Evolutionary conservation across 768 basidiomycete genomes (phyloP).

Genomic region (Leucocoprinus birnbaumii): DNA sequence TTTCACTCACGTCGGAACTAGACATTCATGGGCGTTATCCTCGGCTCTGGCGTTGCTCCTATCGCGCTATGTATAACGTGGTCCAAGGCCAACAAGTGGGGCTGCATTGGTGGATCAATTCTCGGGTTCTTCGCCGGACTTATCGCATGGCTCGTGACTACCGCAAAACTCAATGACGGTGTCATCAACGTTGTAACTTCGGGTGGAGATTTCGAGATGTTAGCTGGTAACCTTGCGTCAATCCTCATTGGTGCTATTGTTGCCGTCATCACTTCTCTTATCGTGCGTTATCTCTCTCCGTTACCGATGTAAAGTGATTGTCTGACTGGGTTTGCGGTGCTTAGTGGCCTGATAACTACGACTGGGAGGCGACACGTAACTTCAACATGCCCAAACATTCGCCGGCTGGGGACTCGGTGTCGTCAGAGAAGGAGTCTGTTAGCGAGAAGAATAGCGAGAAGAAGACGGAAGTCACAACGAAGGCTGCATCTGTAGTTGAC

Average conservation of each 20-base stretch:
- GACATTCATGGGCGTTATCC: slow-evolving; percentile 87
- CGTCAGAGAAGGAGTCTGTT: slow-evolving; percentile 24
- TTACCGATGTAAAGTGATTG: not conserved
- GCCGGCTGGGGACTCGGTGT: slow-evolving; percentile 24
- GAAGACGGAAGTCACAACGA: slow-evolving; percentile 23
- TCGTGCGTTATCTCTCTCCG: no score
- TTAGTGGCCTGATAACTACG: slow-evolving; percentile 79
- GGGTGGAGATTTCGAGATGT: slow-evolving; percentile 63
- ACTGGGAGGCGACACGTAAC: slow-evolving; percentile 75
- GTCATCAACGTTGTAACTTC: slow-evolving; percentile 68
- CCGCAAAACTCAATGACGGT: slow-evolving; percentile 64
- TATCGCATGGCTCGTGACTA: slow-evolving; percentile 84
- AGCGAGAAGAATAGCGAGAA: slow-evolving; percentile 30
- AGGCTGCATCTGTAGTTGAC: slow-evolving; percentile 29
- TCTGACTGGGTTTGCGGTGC: not conserved
- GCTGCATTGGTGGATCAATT: slow-evolving; percentile 74
- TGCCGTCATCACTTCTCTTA: slow-evolving; percentile 37
- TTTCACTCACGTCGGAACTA: no score
- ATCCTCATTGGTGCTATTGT: slow-evolving; percentile 82
- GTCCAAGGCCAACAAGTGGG: slow-evolving; percentile 82
- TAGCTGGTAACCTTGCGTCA: slow-evolving; percentile 86
- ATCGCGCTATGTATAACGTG: slow-evolving; percentile 86
- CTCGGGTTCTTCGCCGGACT: slow-evolving; percentile 68
- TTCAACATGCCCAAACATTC: slow-evolving; percentile 53
- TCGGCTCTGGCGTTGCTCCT: slow-evolving; percentile 83